These are phyloP conservation scores for Talaromyces ruber DNA, from an alignment of 495 filamentous ascomycete genomes.

Conservation along the genomic window DNA sequence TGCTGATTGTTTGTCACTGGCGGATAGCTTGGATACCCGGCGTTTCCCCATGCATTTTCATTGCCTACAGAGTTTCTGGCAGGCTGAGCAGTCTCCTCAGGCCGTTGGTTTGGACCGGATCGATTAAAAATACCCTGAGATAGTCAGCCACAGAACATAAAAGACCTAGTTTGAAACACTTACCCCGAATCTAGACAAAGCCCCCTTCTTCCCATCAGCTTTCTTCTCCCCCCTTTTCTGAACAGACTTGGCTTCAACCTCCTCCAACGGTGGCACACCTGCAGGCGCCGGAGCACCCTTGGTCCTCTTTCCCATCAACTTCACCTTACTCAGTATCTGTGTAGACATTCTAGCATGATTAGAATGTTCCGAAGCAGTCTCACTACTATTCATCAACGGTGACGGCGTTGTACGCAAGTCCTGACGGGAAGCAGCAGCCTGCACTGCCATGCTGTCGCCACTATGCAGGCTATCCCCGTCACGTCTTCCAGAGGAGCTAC, in stretches of 20 bases:
- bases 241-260: not conserved
- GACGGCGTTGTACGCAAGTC: slow-evolving; percentile 11
- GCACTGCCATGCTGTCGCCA: slow-evolving; percentile 6
- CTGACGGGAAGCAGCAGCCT: slow-evolving; percentile 5
- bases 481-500: not conserved
- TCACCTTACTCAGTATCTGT: slow-evolving; percentile 1
- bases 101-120: not conserved
- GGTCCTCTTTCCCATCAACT: slow-evolving; percentile 3
- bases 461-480: slow-evolving; percentile 6
- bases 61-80: not conserved
- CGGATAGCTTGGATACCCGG: not conserved
- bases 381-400: not conserved
- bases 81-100: not conserved
- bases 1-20: not conserved
- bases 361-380: not conserved
- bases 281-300: not conserved
- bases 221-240: slow-evolving; percentile 3
- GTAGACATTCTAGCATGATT: not conserved
- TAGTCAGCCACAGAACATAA: not conserved
- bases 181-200: slow-evolving; percentile 12
- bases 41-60: not conserved
- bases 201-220: slow-evolving; percentile 9
- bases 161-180: not conserved
- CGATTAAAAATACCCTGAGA: slow-evolving; percentile 16
- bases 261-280: not conserved